A percentile compares a stretch with the other conserved stretches of the same genome.
These are phyloP conservation scores for Oleoguttula mirabilis DNA, from an alignment of 495 filamentous ascomycete species.

Conservation along the genomic window DNA sequence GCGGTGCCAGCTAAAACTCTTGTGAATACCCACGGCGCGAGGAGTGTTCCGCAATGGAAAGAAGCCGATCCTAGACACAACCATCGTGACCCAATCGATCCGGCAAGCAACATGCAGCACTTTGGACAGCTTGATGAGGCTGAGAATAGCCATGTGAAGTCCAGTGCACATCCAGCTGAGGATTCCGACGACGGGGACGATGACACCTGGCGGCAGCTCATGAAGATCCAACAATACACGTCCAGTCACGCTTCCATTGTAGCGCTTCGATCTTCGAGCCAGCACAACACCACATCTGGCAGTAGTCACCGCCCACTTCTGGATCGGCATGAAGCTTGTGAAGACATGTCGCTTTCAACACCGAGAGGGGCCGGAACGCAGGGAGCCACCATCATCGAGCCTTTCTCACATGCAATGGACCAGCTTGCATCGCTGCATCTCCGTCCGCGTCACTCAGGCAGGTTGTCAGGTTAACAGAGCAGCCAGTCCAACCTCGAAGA, in stretches of 20 bases:
- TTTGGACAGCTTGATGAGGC: background rate
- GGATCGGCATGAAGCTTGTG: background rate
- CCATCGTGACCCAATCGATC: too few relatives aligned
- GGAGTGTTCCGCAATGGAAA: background rate
- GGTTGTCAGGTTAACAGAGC: slow-evolving; percentile 3
- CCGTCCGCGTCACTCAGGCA: slow-evolving; percentile 8
- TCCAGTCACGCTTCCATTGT: slow-evolving; percentile 13
- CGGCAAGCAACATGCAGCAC: too few relatives aligned
- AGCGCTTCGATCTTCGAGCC: slow-evolving; percentile 10
- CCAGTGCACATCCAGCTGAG: background rate
- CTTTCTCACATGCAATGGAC: too few relatives aligned
- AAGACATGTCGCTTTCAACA: background rate
- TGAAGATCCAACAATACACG: background rate
- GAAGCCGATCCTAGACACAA: too few relatives aligned
- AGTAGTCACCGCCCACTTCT: background rate
- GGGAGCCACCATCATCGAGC: background rate
- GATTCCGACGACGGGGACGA: slow-evolving; percentile 5
- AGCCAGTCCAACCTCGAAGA: background rate
- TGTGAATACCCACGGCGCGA: background rate
- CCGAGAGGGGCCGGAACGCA: slow-evolving; percentile 1
- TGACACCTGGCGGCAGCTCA: slow-evolving; percentile 4
- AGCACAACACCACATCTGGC: slow-evolving; percentile 4
- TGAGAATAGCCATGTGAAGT: background rate
- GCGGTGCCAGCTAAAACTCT: background rate
- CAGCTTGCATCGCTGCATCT: slow-evolving; percentile 6